A percentile compares a stretch with the other conserved stretches of the same genome.
Evolutionary conservation across 257 asterid genomes (phyloP).

Genomic region (Solanum acaule): DNA sequence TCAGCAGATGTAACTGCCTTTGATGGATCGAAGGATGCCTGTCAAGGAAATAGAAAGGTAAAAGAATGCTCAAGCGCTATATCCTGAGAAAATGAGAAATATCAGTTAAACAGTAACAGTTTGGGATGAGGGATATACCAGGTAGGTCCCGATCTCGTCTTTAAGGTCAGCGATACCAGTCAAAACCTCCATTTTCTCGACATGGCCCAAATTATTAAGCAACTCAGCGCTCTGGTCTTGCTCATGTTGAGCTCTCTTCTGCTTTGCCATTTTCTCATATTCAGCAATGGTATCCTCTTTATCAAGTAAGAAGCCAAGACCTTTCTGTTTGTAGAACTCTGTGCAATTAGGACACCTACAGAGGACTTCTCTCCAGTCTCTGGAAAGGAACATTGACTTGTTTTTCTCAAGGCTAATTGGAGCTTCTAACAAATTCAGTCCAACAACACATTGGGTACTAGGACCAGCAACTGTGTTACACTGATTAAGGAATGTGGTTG

Average conservation of each 20-base stretch:
- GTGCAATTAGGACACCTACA: slow-evolving; percentile 65
- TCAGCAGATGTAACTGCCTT: slow-evolving; percentile 63
- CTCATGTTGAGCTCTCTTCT: slow-evolving; percentile 68
- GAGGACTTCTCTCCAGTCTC: slow-evolving; percentile 68
- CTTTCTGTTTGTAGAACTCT: slow-evolving; percentile 49
- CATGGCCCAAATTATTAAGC: slow-evolving; percentile 70
- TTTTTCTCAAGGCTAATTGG: slow-evolving; percentile 13
- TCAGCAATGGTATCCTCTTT: slow-evolving; percentile 86
- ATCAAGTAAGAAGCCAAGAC: slow-evolving; percentile 60
- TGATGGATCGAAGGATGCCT: slow-evolving; percentile 55
- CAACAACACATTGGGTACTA: slow-evolving; percentile 40
- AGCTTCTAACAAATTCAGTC: slow-evolving; percentile 32
- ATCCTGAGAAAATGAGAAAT: neutral
- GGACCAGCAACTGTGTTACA: slow-evolving; percentile 33
- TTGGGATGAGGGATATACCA: slow-evolving; percentile 38
- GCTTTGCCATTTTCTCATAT: slow-evolving; percentile 77
- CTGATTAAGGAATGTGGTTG: slow-evolving; percentile 1
- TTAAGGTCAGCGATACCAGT: slow-evolving; percentile 87
- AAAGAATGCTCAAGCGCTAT: neutral
- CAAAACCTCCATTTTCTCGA: slow-evolving; percentile 71
- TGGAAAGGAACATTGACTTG: slow-evolving; percentile 65
- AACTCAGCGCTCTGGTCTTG: slow-evolving; percentile 63
- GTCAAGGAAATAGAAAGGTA: neutral
- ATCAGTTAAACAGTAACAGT: neutral
- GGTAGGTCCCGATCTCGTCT: slow-evolving; percentile 52